Evolutionary conservation across 2,329 filamentous ascomycete species (phyloP), one percentile per base, ranked within the genome.

Genomic region (Byssothecium circinans): DNA sequence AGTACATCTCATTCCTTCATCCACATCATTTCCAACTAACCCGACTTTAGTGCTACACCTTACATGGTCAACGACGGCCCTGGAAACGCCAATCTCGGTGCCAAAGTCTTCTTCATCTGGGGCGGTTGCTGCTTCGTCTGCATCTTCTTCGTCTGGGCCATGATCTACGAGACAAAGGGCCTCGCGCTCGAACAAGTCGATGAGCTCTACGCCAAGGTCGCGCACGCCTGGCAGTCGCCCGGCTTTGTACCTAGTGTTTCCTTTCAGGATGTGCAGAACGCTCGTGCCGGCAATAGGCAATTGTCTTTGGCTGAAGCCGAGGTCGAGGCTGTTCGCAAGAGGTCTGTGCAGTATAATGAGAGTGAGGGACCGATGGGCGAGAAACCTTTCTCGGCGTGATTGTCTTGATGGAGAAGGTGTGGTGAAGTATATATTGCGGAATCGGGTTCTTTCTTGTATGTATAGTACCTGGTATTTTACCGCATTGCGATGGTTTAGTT

Each of bases 141-240:
- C 50, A 71, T 71, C 34, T 73, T 88, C 54, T 91, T 90, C 68
- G 87, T 89, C 27, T 91, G 83, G 77, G 80, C 76, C 64, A 83
- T 88, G 79, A 84, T 90, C 41, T 89, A 85, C 64, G 87, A 90
- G 73, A 90, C 87, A 6, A 88, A 85, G 74, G 88, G 87, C 69
- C 84, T 89, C 64, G 87, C 84, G 56, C 76, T 90, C 47, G 87
- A 90, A 70, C 86, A 89, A 74, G 88, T 90, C 61, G 86, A 89
- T 68, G 87, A 89, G 71, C 84, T 90, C 74, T 89, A 89, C 72
- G 85, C 87, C 65, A 81, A 86, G 53, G 82, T 89, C 47, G 75
- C 80, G 44, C 78, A 85, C 54, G 87, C 87, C 2, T 89, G 87
- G 87, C 80, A 88, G 61, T 88, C 84, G 67, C 80, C 78, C 52